Base-by-base conservation (phyloP, 2,329 filamentous ascomycete genomes). In the Clarireedia hainanense region DNA sequence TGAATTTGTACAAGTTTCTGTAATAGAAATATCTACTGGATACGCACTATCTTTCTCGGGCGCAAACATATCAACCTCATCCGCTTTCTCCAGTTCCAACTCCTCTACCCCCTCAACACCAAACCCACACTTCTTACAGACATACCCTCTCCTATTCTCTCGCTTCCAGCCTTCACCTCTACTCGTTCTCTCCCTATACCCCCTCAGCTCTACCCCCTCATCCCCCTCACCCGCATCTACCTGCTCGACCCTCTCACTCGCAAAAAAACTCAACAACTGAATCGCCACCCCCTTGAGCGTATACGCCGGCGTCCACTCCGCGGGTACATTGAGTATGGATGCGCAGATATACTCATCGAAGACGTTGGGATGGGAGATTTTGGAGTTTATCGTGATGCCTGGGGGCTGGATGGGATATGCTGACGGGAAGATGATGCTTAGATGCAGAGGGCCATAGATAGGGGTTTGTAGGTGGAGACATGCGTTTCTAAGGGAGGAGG, bases 221-320 rank as follows among this genome's bases (percentile, higher is more conserved):
- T 34, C 30, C 30, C 30, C 30, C 10, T 14, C 9, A 3, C 47
- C 52, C 6, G 66, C 67, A 46, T 70, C 26, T 0, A 61, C 58
- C 55, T 78, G 76, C 56, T 78, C 75, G 3, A 79, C 51, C 2
- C 55, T 68, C 1, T 76, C 73, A 59, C 76, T 78, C 26, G 69
- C 68, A 61, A 79, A 79, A 65, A 80, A 78, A 60, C 75, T 78
- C 2, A 79, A 65, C n/a, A 79, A 58, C 64, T 79, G 76, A 24
- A 79, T 78, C 15, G 74, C 71, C 23, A 79, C 73, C 3, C 69
- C 72, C 55, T 76, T 77, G 24, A 79, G 67, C 0, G 75, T 78
- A 57, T 79, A 79, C 0, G 76, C 76, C 1, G 75, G 72, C 0
- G 76, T 78, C 61, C 75, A 77, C 1, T 69, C 75, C 17, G 74